Conservation (phyloP, 2,329 filamentous ascomycete species). For the Dothistroma septosporum region DNA sequence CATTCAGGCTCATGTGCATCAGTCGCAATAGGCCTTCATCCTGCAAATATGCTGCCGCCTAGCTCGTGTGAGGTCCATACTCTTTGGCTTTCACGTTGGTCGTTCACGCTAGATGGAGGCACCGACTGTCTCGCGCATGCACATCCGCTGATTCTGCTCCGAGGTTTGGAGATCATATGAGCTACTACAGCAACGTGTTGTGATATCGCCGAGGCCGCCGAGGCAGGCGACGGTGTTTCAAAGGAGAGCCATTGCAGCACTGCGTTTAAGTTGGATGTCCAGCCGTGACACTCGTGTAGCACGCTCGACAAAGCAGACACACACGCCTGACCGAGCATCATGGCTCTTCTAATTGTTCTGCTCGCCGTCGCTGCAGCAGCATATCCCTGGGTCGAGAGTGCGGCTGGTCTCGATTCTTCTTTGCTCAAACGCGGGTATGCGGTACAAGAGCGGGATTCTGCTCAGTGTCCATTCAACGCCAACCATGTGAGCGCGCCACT, state of each 20-base stretch:
- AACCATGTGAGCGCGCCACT: constrained; percentile 38
- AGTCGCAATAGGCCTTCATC: neutral
- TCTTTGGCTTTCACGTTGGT: neutral
- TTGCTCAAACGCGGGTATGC: constrained; percentile 20
- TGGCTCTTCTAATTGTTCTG: constrained; percentile 11
- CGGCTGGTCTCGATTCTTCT: constrained; percentile 36
- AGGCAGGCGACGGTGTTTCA: neutral
- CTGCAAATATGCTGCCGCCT: neutral
- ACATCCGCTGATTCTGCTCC: neutral
- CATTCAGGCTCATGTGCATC: neutral
- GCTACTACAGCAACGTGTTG: neutral
- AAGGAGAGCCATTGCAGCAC: neutral
- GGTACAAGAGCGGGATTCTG: constrained; percentile 12
- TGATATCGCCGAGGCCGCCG: neutral
- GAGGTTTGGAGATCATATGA: neutral
- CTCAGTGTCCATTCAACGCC: constrained; percentile 38
- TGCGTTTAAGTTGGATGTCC: neutral
- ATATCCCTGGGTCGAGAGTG: constrained; percentile 38
- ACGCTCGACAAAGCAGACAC: neutral
- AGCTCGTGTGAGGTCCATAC: neutral
- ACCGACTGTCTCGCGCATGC: neutral
- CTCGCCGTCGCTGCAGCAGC: constrained; percentile 21
- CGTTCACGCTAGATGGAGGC: neutral
- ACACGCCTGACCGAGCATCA: neutral
- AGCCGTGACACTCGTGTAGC: neutral